phyloP scores from a whole-genome alignment of 768 basidiomycete species.

The Phylloporus sp. region DNA sequence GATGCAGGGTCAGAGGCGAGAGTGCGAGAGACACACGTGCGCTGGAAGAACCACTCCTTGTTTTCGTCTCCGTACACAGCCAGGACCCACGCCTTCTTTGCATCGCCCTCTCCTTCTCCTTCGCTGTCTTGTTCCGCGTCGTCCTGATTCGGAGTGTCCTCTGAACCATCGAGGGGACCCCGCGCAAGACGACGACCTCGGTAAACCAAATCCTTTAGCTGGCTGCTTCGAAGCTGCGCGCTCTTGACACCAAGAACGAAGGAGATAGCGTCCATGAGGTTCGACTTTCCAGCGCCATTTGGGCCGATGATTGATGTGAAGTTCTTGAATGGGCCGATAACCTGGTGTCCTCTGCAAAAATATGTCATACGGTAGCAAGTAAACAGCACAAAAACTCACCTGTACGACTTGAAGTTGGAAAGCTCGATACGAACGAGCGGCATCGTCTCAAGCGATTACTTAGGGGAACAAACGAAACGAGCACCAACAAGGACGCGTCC shows the following conservation, averaged over 20 bases:
- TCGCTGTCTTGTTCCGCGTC: slow-evolving; percentile 49
- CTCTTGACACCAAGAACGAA: slow-evolving; percentile 97
- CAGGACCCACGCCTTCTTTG: slow-evolving; percentile 93
- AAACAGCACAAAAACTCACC: slow-evolving; percentile 36
- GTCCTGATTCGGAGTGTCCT: slow-evolving; percentile 40
- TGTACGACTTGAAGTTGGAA: slow-evolving; percentile 96
- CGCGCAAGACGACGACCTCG: slow-evolving; percentile 75
- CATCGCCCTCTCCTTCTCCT: slow-evolving; percentile 69
- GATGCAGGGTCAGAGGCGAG: background rate
- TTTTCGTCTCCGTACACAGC: slow-evolving; percentile 81
- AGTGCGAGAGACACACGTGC: slow-evolving; percentile 63
- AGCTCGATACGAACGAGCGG: slow-evolving; percentile 84
- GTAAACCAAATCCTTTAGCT: slow-evolving; percentile 94
- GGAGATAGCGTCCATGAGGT: slow-evolving; percentile 99
- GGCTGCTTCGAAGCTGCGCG: slow-evolving; percentile 86
- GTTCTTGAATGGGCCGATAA: slow-evolving; percentile 85
- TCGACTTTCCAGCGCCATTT: slow-evolving; percentile 98
- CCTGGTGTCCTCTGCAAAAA: slow-evolving; percentile 63
- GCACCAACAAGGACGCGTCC: slow-evolving; percentile 24
- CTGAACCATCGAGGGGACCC: slow-evolving; percentile 40
- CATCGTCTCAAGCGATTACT: slow-evolving; percentile 40
- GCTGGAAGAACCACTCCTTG: slow-evolving; percentile 82
- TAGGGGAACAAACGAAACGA: slow-evolving; percentile 20
- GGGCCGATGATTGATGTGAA: slow-evolving; percentile 98
- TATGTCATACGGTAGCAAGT: slow-evolving; percentile 1